A percentile compares a stretch with the other conserved stretches of the same genome.
phyloP scores from a whole-genome alignment of 306 rosid species.

The Casuarina cunninghamiana region DNA sequence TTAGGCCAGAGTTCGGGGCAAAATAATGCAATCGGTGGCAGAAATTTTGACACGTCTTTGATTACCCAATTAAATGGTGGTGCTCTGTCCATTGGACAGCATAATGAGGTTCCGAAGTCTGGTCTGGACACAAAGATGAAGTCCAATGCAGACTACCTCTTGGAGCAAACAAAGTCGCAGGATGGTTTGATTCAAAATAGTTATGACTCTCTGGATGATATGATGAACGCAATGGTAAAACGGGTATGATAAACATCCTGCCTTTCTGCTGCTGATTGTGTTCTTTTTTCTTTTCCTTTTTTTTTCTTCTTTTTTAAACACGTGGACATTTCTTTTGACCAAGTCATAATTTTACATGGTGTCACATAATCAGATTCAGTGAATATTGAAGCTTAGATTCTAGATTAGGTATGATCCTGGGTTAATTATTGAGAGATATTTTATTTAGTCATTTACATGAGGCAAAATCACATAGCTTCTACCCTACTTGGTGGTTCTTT shows the following conservation, averaged over 20 bases:
- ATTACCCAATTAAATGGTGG: slow-evolving; percentile 36
- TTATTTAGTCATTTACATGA: not conserved
- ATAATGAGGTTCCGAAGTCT: slow-evolving; percentile 30
- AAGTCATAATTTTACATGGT: not conserved
- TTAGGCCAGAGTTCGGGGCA: slow-evolving; percentile 44
- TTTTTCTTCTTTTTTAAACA: not conserved
- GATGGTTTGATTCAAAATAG: slow-evolving; percentile 41
- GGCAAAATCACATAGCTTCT: not conserved
- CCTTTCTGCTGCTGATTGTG: slow-evolving; percentile 4
- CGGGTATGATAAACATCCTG: slow-evolving; percentile 43
- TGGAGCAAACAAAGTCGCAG: slow-evolving; percentile 36
- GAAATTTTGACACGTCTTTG: slow-evolving; percentile 32
- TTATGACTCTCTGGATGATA: slow-evolving; percentile 53
- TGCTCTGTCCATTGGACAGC: slow-evolving; percentile 30
- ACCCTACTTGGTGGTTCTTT: not conserved
- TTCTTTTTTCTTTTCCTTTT: not conserved
- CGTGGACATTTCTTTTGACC: not conserved
- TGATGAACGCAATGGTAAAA: slow-evolving; percentile 42
- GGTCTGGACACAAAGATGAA: slow-evolving; percentile 32
- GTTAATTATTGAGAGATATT: not conserved
- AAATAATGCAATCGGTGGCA: slow-evolving; percentile 33
- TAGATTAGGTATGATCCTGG: not conserved
- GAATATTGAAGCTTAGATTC: not conserved
- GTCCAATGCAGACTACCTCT: slow-evolving; percentile 37
- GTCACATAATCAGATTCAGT: not conserved